Evolutionary conservation across 768 basidiomycete species (phyloP).

Genomic region (Cystobasidium onofrii): DNA sequence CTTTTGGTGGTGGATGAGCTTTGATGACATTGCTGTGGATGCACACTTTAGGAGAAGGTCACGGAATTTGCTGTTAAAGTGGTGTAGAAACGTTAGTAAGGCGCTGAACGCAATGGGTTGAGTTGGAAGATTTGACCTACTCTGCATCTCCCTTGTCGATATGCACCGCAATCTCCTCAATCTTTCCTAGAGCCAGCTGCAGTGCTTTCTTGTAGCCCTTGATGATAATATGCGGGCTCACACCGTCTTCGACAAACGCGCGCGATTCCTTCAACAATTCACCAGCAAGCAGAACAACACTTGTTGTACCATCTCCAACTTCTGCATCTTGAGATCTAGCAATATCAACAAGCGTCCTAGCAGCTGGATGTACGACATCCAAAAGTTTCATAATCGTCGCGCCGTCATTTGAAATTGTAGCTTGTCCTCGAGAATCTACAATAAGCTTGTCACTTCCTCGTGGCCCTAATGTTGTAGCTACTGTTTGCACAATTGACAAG

Average conservation of each 20-base stretch:
- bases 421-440: conserved; percentile 83
- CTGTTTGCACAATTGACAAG: conserved; percentile 71
- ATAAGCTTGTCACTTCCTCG: conserved; percentile 98
- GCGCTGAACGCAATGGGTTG: background rate
- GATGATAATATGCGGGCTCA: conserved; percentile 95
- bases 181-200: conserved; percentile 72
- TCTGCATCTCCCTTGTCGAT: conserved; percentile 83
- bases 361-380: conserved; percentile 96
- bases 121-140: conserved; percentile 52
- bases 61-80: conserved; percentile 65
- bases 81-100: background rate
- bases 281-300: conserved; percentile 85
- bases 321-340: conserved; percentile 97
- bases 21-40: conserved; percentile 99
- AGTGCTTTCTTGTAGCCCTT: conserved; percentile 86
- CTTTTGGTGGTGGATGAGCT: conserved; percentile 95
- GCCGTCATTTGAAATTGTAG: conserved; percentile 99
- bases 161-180: conserved; percentile 78
- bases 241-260: conserved; percentile 87
- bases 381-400: conserved; percentile 95
- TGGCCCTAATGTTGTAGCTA: conserved; percentile 88
- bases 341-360: conserved; percentile 94
- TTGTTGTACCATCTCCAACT: conserved; percentile 96
- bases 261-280: conserved; percentile 89
- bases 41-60: conserved; percentile 93